Evolutionary conservation across 116 monocot species (phyloP).

Genomic region (Phalaenopsis hybrid): DNA sequence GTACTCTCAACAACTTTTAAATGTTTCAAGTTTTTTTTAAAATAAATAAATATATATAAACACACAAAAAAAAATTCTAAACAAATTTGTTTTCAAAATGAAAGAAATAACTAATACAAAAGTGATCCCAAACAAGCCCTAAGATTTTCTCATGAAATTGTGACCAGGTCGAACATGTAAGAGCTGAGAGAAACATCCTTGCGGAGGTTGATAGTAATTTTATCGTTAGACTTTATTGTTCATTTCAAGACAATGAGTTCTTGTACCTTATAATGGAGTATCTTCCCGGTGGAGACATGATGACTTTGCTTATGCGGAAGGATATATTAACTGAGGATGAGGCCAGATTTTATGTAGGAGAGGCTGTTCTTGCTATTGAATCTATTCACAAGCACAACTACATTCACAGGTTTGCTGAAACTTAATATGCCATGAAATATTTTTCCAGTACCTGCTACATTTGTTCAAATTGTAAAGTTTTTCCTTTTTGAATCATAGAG

Average conservation of each 20-base stretch:
- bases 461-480: not conserved
- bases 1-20: too few relatives aligned
- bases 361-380: slow-evolving; percentile 89
- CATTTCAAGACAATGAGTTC: slow-evolving; percentile 90
- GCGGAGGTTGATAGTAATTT: slow-evolving; percentile 97
- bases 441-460: not conserved
- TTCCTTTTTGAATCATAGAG: slow-evolving; percentile 20
- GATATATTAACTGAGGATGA: slow-evolving; percentile 84
- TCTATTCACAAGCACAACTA: slow-evolving; percentile 96
- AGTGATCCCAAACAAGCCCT: too few relatives aligned
- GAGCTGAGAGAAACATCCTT: slow-evolving; percentile 90
- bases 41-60: too few relatives aligned
- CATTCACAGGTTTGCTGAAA: slow-evolving; percentile 36
- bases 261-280: slow-evolving; percentile 95
- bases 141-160: not conserved
- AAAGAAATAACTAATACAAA: too few relatives aligned
- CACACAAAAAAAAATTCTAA: too few relatives aligned
- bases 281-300: slow-evolving; percentile 98
- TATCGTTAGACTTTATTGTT: slow-evolving; percentile 95
- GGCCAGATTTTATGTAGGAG: slow-evolving; percentile 89
- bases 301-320: slow-evolving; percentile 94
- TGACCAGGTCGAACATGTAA: slow-evolving; percentile 86
- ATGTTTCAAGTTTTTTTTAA: too few relatives aligned
- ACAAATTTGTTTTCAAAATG: too few relatives aligned
- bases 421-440: not conserved